phyloP scores from a whole-genome alignment of 805 yeast species.

The Candida patagonica region DNA sequence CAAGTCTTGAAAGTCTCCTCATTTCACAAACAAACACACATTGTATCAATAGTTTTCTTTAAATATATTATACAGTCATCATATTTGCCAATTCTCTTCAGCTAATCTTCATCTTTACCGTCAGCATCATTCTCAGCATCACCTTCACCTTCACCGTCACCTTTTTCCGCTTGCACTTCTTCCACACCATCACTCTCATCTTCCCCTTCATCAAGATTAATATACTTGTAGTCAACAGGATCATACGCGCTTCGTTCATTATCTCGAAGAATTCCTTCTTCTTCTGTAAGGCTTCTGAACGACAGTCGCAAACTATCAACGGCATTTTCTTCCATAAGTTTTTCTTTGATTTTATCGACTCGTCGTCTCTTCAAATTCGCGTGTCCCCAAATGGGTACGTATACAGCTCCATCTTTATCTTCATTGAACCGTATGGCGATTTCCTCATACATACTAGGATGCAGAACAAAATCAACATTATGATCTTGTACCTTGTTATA shows the following conservation, averaged over 20 bases:
- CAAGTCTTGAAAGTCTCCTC: no score
- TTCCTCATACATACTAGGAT: conserved; percentile 46
- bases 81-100: no score
- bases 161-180: no score
- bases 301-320: conserved; percentile 52
- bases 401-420: conserved; percentile 47
- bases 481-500: conserved; percentile 68
- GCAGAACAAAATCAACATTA: conserved; percentile 52
- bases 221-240: conserved; percentile 68
- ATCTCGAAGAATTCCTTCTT: conserved; percentile 62
- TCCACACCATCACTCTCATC: no score
- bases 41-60: no score
- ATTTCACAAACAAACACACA: no score
- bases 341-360: conserved; percentile 43
- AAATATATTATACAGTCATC: no score
- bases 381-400: conserved; percentile 68
- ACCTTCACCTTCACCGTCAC: no score
- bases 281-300: conserved; percentile 64
- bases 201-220: conserved; percentile 39
- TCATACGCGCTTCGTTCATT: conserved; percentile 58
- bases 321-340: conserved; percentile 46
- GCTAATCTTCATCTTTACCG: no score
- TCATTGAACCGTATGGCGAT: conserved; percentile 53
- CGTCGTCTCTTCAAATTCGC: conserved; percentile 81
- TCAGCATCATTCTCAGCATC: no score